phyloP scores from a whole-genome alignment of 352 stramenopile species.

The Paralagenidium karlingii region DNA sequence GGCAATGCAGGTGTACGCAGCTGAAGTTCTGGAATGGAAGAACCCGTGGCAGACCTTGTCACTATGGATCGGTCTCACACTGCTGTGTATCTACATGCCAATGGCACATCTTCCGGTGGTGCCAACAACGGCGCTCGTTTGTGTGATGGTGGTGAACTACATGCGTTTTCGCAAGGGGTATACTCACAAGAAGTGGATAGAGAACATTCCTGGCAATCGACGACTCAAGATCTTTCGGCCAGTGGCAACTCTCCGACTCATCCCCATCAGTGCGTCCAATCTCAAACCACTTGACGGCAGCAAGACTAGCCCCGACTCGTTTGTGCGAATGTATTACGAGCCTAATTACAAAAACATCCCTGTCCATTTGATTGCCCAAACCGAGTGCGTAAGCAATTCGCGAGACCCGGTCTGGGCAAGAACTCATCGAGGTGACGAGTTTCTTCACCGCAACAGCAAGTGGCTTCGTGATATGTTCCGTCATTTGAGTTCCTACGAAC shows the following conservation, averaged over 20 bases:
- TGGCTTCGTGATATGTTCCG: constrained; percentile 9
- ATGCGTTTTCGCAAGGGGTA: constrained; percentile 6
- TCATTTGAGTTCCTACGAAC: constrained; percentile 9
- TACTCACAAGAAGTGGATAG: constrained; percentile 16
- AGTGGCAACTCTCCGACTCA: constrained; percentile 16
- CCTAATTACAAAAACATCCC: constrained; percentile 23
- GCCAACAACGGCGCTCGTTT: neutral
- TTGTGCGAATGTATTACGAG: constrained; percentile 20
- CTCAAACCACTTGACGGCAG: constrained; percentile 1
- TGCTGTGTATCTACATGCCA: constrained; percentile 7
- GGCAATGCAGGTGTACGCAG: constrained; percentile 2
- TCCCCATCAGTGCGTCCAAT: constrained; percentile 8
- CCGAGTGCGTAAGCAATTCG: constrained; percentile 8
- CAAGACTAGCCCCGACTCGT: constrained; percentile 6
- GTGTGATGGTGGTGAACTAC: constrained; percentile 8
- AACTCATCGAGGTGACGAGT: constrained; percentile 8
- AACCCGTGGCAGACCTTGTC: constrained; percentile 6
- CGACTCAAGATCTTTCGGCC: constrained; percentile 14
- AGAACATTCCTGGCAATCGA: constrained; percentile 4
- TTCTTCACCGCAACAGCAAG: constrained; percentile 11
- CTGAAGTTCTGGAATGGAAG: constrained; percentile 22
- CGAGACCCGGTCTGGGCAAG: constrained; percentile 10
- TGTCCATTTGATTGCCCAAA: constrained; percentile 15
- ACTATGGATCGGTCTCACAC: constrained; percentile 10
- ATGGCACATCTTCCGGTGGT: constrained; percentile 6